These are phyloP conservation scores for Talaromyces pinophilus DNA, from an alignment of 2,329 filamentous ascomycete genomes.

Conservation along the genomic window DNA sequence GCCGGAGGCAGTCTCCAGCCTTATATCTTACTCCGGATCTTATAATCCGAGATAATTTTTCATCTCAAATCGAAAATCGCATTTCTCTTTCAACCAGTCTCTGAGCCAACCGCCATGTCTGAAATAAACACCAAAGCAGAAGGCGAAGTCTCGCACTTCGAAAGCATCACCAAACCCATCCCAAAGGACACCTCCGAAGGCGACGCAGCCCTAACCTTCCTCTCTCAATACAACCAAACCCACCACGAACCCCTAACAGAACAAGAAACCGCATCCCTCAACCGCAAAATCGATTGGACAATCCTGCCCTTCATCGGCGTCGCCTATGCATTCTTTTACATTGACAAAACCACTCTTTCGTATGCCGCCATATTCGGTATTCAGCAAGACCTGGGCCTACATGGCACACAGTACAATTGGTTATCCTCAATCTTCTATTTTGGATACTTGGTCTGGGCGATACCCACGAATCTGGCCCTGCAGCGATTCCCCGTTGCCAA, in stretches of 20 bases:
- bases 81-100: neutral
- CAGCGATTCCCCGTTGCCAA: neutral
- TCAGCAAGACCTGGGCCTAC: neutral
- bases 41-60: neutral
- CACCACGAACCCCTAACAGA: neutral
- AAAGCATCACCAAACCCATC: neutral
- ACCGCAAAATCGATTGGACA: neutral
- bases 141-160: neutral
- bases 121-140: neutral
- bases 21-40: neutral
- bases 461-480: too few relatives aligned
- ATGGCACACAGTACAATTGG: neutral
- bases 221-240: neutral
- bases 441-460: neutral
- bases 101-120: neutral
- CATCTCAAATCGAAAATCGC: neutral
- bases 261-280: neutral
- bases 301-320: neutral
- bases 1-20: too few relatives aligned
- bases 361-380: neutral
- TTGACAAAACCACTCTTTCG: neutral
- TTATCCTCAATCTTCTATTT: neutral
- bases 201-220: neutral
- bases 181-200: neutral
- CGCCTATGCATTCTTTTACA: neutral